phyloP scores from a whole-genome alignment of 805 yeast genomes.

The Grigorovia yakushimaensis region DNA sequence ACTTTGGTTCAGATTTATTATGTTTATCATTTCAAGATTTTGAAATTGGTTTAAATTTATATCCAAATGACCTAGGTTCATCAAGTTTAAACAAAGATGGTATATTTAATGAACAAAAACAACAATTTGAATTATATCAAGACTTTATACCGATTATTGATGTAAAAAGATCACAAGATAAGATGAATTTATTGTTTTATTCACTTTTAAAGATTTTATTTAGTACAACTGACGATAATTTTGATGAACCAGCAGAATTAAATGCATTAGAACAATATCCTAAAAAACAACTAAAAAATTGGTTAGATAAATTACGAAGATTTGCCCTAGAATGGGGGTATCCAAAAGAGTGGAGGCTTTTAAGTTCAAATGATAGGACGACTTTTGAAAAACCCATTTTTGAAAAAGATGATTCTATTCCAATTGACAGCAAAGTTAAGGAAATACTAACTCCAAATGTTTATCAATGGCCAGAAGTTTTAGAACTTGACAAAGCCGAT shows the following conservation, averaged over 20 bases:
- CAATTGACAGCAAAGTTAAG: conserved; percentile 11
- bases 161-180: conserved; percentile 16
- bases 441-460: conserved; percentile 16
- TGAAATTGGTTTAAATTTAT: conserved; percentile 19
- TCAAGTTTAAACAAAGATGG: conserved; percentile 11
- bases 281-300: conserved; percentile 7
- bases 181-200: conserved; percentile 17
- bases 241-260: conserved; percentile 12
- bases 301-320: conserved; percentile 9
- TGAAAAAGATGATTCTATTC: conserved; percentile 9
- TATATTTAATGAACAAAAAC: conserved; percentile 5
- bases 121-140: conserved; percentile 11
- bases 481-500: conserved; percentile 5
- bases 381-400: conserved; percentile 2
- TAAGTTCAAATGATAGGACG: conserved; percentile 1
- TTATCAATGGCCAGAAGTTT: conserved; percentile 7
- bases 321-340: conserved; percentile 19
- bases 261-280: conserved; percentile 7
- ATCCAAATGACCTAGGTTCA: conserved; percentile 9
- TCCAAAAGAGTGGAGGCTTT: conserved; percentile 19
- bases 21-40: conserved; percentile 19
- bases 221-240: conserved; percentile 8
- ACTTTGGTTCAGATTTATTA: conserved; percentile 14
- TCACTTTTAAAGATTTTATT: conserved; percentile 13
- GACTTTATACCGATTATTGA: conserved; percentile 17